Percentiles rank a stretch among this genome's conserved stretches.
Conservation (phyloP, 306 rosid species). For the Castanea sativa region DNA sequence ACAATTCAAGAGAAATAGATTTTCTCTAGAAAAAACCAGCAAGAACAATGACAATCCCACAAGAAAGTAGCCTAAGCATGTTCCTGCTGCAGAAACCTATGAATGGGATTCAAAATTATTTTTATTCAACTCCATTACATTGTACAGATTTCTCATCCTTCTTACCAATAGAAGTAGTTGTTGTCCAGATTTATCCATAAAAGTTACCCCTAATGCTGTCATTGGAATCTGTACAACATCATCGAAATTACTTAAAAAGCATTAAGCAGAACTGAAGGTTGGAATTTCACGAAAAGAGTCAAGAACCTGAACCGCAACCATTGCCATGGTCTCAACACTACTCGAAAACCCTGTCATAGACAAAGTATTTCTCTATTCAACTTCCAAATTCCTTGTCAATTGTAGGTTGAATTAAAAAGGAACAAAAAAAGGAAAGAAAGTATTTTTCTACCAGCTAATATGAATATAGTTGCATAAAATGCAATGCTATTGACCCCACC, state of each 20-base stretch:
- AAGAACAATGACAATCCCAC: constrained; percentile 55
- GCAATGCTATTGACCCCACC: constrained; percentile 79
- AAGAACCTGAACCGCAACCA: constrained; percentile 76
- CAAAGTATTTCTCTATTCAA: constrained; percentile 11
- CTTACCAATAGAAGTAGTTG: constrained; percentile 66
- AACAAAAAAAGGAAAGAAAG: constrained; percentile 11
- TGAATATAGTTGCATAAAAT: constrained; percentile 78
- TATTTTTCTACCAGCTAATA: constrained; percentile 63
- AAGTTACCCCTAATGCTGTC: constrained; percentile 54
- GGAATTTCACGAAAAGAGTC: constrained; percentile 12
- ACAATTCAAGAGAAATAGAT: constrained; percentile 6
- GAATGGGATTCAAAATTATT: constrained; percentile 6
- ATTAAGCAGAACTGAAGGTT: constrained; percentile 17
- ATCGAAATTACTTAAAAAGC: neutral
- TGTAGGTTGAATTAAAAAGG: neutral
- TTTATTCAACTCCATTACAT: neutral
- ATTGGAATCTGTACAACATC: constrained; percentile 50
- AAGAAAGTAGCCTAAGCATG: constrained; percentile 67
- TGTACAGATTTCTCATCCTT: neutral
- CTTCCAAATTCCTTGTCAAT: neutral
- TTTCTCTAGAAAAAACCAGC: constrained; percentile 39
- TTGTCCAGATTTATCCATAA: constrained; percentile 65
- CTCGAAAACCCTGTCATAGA: constrained; percentile 68
- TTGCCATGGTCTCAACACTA: constrained; percentile 65
- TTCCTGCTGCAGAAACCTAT: constrained; percentile 63